Percentiles rank a stretch among this genome's conserved stretches.
These are phyloP conservation scores for Plectosphaerella cucumerina DNA, from an alignment of 2,329 filamentous ascomycete genomes.

Conservation along the genomic window DNA sequence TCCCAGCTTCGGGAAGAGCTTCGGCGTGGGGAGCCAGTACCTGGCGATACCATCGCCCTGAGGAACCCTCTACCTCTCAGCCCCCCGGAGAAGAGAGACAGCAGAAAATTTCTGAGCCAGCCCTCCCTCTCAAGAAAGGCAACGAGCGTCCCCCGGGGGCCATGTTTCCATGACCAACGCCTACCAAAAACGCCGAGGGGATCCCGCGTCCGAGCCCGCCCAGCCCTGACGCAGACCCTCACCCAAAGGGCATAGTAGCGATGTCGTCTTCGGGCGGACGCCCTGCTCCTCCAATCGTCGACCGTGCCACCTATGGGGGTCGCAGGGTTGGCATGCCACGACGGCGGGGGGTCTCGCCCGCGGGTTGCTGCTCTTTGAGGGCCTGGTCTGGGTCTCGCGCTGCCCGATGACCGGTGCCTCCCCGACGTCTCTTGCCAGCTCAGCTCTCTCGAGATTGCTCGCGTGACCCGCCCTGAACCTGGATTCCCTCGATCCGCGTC, in stretches of 20 bases:
- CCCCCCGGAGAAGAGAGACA: not conserved
- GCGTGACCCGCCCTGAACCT: not conserved
- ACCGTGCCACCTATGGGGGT: conserved; percentile 1
- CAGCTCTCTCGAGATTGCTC: not conserved
- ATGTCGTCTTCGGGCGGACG: conserved; percentile 11
- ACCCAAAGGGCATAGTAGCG: conserved; percentile 11
- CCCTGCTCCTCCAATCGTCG: not conserved
- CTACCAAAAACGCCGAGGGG: not conserved
- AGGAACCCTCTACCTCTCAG: not conserved
- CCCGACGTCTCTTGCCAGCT: too few relatives aligned
- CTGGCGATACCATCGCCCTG: not conserved
- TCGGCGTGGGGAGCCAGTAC: not conserved
- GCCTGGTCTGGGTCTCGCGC: not conserved
- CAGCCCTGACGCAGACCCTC: conserved; percentile 7
- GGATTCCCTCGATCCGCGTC: not conserved
- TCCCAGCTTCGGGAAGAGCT: not conserved
- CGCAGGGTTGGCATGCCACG: not conserved
- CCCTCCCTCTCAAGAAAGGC: not conserved
- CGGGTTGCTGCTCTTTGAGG: too few relatives aligned
- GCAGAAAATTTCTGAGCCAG: not conserved
- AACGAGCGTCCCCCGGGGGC: not conserved
- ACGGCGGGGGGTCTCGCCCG: too few relatives aligned
- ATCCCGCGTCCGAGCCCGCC: conserved; percentile 7
- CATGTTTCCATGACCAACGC: conserved; percentile 12
- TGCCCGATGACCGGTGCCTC: not conserved